phyloP scores from a whole-genome alignment of 768 basidiomycete genomes.

The Pulveroboletus sp. region DNA sequence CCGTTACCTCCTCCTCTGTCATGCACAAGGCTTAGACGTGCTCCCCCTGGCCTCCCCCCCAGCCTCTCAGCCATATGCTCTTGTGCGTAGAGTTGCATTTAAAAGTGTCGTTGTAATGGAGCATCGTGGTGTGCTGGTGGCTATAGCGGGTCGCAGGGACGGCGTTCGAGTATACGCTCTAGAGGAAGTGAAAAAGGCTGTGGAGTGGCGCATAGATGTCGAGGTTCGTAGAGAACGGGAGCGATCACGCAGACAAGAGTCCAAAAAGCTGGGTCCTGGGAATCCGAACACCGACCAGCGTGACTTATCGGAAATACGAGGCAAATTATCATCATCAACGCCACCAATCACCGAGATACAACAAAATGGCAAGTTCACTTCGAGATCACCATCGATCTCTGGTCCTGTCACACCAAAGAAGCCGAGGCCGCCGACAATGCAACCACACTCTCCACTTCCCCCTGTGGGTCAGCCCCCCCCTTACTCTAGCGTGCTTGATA shows the following conservation, averaged over 20 bases:
- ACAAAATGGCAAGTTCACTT: slow-evolving; percentile 16
- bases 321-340: slow-evolving; percentile 48
- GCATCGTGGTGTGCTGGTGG: slow-evolving; percentile 84
- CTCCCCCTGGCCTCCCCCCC: slow-evolving; percentile 76
- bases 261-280: slow-evolving; percentile 46
- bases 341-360: slow-evolving; percentile 36
- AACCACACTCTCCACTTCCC: slow-evolving; percentile 13
- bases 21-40: slow-evolving; percentile 82
- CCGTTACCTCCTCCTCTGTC: slow-evolving; percentile 78
- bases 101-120: slow-evolving; percentile 92
- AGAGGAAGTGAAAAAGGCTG: slow-evolving; percentile 79
- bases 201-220: slow-evolving; percentile 84
- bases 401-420: slow-evolving; percentile 17
- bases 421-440: slow-evolving; percentile 25
- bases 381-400: slow-evolving; percentile 21
- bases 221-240: slow-evolving; percentile 75
- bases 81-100: slow-evolving; percentile 77
- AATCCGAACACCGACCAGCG: slow-evolving; percentile 34
- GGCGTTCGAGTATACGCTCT: slow-evolving; percentile 86
- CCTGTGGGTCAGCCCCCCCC: slow-evolving; percentile 64
- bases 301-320: slow-evolving; percentile 42
- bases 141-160: slow-evolving; percentile 81
- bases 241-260: slow-evolving; percentile 59
- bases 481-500: slow-evolving; percentile 40
- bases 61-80: slow-evolving; percentile 69